These are phyloP conservation scores for Aspergillus panamensis DNA, from an alignment of 495 filamentous ascomycete genomes.

Conservation along the genomic window DNA sequence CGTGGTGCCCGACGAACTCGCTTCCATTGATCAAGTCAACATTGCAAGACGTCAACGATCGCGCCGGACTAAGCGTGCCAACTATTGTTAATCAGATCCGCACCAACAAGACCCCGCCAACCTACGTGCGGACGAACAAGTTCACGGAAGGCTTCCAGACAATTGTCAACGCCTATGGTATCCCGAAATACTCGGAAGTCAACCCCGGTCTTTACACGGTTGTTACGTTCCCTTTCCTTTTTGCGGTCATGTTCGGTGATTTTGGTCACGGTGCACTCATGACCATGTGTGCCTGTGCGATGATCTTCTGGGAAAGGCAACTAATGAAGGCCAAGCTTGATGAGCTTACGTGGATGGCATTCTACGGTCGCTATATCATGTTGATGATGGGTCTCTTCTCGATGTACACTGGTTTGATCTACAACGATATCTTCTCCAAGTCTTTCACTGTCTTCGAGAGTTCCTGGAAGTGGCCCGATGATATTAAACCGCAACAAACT, in stretches of 20 bases:
- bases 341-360: constrained; percentile 95
- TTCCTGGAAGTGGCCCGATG: constrained; percentile 79
- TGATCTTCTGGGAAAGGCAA: constrained; percentile 94
- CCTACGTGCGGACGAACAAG: constrained; percentile 93
- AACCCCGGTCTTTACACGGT: constrained; percentile 94
- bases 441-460: constrained; percentile 81
- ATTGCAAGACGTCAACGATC: constrained; percentile 92
- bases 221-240: constrained; percentile 95
- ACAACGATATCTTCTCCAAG: constrained; percentile 97
- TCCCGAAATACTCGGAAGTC: constrained; percentile 93
- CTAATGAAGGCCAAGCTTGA: constrained; percentile 81
- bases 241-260: constrained; percentile 99
- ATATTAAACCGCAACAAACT: constrained; percentile 56
- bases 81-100: constrained; percentile 97
- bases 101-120: constrained; percentile 95
- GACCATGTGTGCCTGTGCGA: constrained; percentile 70
- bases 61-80: constrained; percentile 88
- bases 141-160: constrained; percentile 98
- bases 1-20: constrained; percentile 91
- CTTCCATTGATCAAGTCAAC: constrained; percentile 92
- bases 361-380: constrained; percentile 98
- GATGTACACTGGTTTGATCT: constrained; percentile 94
- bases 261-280: constrained; percentile 89
- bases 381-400: constrained; percentile 97
- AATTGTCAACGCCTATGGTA: constrained; percentile 97